Percentiles rank a stretch among this genome's conserved stretches.
Conservation (phyloP, 495 filamentous ascomycete species). For the Hypoxylon lienhwacheense region DNA sequence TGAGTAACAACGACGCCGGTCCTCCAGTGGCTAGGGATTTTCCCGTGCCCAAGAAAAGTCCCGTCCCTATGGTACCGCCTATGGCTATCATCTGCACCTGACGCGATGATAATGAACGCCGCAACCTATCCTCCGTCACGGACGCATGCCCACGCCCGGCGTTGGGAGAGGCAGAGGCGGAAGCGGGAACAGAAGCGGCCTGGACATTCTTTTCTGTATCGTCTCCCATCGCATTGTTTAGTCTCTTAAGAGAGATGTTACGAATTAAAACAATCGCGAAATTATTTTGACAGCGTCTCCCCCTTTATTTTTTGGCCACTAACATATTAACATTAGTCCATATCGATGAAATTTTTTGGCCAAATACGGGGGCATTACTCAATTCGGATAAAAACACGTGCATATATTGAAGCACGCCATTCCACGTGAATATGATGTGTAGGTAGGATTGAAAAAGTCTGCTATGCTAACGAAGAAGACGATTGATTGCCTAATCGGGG, state of each 20-base stretch:
- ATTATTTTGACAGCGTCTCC: not conserved
- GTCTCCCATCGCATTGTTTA: constrained; percentile 23
- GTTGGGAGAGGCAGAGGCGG: not conserved
- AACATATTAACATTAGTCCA: not conserved
- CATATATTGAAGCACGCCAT: constrained; percentile 29
- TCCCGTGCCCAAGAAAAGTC: constrained; percentile 66
- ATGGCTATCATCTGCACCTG: constrained; percentile 65
- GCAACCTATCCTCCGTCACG: constrained; percentile 20
- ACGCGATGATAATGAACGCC: constrained; percentile 45
- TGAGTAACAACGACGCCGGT: constrained; percentile 64
- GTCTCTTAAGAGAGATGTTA: no score
- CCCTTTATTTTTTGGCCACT: constrained; percentile 7
- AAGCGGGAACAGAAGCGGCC: not conserved
- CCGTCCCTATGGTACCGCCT: constrained; percentile 69
- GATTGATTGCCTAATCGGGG: constrained; percentile 20
- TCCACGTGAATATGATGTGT: constrained; percentile 25
- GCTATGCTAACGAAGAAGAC: not conserved
- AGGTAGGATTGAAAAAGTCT: constrained; percentile 1
- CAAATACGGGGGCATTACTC: no score
- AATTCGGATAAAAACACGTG: no score
- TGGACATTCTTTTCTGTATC: constrained; percentile 29
- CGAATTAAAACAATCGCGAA: no score
- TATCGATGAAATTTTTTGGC: constrained; percentile 15
- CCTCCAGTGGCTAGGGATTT: constrained; percentile 57
- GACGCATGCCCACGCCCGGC: constrained; percentile 12